phyloP scores from a whole-genome alignment of 768 basidiomycete species.

The Naganishia onofrii region DNA sequence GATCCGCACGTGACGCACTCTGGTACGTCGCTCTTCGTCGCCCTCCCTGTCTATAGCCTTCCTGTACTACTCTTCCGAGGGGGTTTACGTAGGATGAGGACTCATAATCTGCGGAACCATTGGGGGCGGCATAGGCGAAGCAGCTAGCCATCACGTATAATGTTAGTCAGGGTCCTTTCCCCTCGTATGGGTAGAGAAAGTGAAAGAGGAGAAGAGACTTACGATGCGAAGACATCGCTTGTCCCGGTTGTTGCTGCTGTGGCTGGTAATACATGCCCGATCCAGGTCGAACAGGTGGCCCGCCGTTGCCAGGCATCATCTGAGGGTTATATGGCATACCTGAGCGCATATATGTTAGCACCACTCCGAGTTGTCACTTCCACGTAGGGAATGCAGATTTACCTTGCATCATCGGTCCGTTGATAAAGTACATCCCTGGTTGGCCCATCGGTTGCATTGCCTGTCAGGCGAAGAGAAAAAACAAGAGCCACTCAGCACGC shows the following conservation, averaged over 20 bases:
- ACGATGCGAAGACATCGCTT: slow-evolving; percentile 17
- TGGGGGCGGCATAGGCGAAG: slow-evolving; percentile 13
- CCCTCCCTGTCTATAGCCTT: too few relatives aligned
- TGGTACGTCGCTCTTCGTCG: too few relatives aligned
- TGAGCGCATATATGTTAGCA: background rate
- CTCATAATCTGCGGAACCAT: slow-evolving; percentile 22
- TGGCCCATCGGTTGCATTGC: slow-evolving; percentile 19
- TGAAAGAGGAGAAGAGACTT: background rate
- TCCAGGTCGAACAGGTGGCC: slow-evolving; percentile 2
- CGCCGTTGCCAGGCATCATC: slow-evolving; percentile 14
- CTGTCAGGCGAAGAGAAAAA: too few relatives aligned
- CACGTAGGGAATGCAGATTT: background rate
- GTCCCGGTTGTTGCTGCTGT: background rate
- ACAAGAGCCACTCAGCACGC: too few relatives aligned
- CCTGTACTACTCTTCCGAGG: too few relatives aligned
- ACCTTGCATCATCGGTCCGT: slow-evolving; percentile 17
- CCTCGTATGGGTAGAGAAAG: background rate
- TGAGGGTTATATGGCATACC: slow-evolving; percentile 21
- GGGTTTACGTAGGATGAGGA: slow-evolving; percentile 1
- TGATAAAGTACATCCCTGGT: slow-evolving; percentile 20
- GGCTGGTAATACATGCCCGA: background rate
- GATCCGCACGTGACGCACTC: background rate
- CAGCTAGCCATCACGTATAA: background rate
- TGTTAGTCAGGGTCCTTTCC: background rate
- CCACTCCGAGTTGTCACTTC: background rate